These are phyloP conservation scores for Micractinium conductrix DNA, from an alignment of 139 green algal species.

Conservation along the genomic window DNA sequence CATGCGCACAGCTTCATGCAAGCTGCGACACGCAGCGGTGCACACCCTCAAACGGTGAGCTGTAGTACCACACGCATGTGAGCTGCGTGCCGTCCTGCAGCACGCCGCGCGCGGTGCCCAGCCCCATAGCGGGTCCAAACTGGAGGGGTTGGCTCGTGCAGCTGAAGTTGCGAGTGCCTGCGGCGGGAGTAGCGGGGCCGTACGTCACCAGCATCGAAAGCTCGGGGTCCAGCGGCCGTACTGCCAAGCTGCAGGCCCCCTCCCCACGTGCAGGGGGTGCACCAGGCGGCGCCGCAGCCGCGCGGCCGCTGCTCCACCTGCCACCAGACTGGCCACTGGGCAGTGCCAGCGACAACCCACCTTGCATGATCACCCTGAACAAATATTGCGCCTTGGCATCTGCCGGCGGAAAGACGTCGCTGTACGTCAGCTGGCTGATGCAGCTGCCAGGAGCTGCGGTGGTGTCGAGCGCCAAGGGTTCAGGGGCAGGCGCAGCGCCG, in stretches of 20 bases:
- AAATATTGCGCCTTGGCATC: background rate
- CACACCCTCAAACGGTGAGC: too few species aligned
- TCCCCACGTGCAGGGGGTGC: too few species aligned
- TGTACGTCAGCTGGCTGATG: background rate
- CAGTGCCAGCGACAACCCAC: background rate
- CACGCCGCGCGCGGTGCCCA: background rate
- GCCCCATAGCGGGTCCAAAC: background rate
- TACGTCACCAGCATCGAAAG: background rate
- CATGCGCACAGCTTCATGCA: too few species aligned
- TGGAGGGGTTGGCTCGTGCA: background rate
- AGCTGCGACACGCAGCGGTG: too few species aligned
- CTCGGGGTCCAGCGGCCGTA: background rate
- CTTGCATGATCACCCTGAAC: too few species aligned
- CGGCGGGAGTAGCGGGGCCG: background rate
- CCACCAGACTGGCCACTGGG: too few species aligned
- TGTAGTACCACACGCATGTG: too few species aligned
- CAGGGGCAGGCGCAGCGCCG: background rate
- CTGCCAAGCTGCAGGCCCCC: too few species aligned
- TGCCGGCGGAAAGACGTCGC: constrained; percentile 1
- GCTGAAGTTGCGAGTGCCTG: background rate
- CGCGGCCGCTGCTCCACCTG: too few species aligned
- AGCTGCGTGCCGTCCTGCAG: too few species aligned
- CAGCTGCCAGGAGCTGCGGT: background rate
- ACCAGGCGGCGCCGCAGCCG: too few species aligned
- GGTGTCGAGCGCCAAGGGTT: too few species aligned